phyloP scores from a whole-genome alignment of 768 basidiomycete species.

The Strobilomyces confusus region DNA sequence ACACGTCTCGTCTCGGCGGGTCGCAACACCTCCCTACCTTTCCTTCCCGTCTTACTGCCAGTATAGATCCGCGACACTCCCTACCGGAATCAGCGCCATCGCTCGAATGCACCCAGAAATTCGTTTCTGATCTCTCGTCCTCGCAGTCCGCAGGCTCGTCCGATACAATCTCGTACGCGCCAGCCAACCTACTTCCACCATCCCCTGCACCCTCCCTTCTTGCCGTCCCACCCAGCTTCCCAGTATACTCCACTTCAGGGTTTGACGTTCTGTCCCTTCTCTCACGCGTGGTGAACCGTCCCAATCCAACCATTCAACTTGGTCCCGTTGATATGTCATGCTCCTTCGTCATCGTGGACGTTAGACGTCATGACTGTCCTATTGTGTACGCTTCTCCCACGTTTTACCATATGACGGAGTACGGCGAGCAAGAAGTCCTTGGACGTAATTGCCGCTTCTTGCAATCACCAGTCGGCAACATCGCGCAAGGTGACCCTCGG shows the following conservation, averaged over 20 bases:
- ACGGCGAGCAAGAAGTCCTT: constrained; percentile 68
- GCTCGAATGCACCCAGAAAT: not conserved
- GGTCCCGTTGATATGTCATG: constrained; percentile 93
- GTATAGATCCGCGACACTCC: constrained; percentile 5
- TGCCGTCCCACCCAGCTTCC: constrained; percentile 37
- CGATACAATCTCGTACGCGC: constrained; percentile 1
- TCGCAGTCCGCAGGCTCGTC: constrained; percentile 3
- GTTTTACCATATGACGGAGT: constrained; percentile 51
- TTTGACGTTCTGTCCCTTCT: constrained; percentile 87
- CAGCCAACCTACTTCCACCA: not conserved
- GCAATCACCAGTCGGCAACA: constrained; percentile 66
- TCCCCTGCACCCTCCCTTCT: constrained; percentile 5
- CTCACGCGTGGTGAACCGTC: constrained; percentile 68
- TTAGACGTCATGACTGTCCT: constrained; percentile 73
- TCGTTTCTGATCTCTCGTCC: constrained; percentile 5
- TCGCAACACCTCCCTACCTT: constrained; percentile 1
- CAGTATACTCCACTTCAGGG: constrained; percentile 86
- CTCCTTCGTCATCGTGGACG: constrained; percentile 89
- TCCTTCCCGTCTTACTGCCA: not conserved
- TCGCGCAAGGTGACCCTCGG: constrained; percentile 50
- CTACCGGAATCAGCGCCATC: constrained; percentile 5
- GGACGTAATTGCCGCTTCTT: constrained; percentile 91
- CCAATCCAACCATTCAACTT: constrained; percentile 68
- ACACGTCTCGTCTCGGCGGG: not conserved
- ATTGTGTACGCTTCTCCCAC: constrained; percentile 35